Evolutionary conservation across 345 rosid genomes (phyloP).

Genomic region (Acer yangbiense): DNA sequence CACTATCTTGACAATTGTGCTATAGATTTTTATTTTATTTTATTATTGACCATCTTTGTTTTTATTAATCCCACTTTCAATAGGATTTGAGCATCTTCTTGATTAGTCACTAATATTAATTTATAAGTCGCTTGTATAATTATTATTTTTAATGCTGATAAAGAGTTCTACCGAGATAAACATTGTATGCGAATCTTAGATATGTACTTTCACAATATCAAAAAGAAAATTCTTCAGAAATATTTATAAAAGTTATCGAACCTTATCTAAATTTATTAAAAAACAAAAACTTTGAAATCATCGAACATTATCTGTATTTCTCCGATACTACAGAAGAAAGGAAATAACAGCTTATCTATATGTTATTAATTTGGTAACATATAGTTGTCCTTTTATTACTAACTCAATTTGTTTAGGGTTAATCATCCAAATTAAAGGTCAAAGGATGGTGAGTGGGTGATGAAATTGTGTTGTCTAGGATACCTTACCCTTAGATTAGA

Average conservation of each 20-base stretch:
- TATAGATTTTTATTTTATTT: neutral
- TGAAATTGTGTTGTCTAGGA: neutral
- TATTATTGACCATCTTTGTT: neutral
- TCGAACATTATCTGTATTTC: neutral
- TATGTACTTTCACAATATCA: no score
- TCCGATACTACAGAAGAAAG: neutral
- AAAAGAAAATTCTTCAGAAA: no score
- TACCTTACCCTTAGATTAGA: neutral
- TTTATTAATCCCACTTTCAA: neutral
- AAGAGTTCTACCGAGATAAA: no score
- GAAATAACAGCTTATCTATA: neutral
- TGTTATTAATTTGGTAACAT: neutral
- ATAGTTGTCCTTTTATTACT: neutral
- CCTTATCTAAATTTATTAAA: no score
- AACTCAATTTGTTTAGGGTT: neutral
- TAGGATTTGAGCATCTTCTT: neutral
- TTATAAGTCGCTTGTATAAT: no score
- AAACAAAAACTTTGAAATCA: neutral
- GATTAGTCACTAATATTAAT: no score
- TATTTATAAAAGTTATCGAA: no score
- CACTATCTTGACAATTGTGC: constrained; percentile 4
- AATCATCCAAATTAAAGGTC: neutral
- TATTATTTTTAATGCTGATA: no score
- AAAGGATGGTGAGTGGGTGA: neutral
- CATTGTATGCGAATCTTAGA: no score